A percentile compares a stretch with the other conserved stretches of the same genome.
phyloP scores from a whole-genome alignment of 805 yeast genomes.

The Deakozyma indianensis region DNA sequence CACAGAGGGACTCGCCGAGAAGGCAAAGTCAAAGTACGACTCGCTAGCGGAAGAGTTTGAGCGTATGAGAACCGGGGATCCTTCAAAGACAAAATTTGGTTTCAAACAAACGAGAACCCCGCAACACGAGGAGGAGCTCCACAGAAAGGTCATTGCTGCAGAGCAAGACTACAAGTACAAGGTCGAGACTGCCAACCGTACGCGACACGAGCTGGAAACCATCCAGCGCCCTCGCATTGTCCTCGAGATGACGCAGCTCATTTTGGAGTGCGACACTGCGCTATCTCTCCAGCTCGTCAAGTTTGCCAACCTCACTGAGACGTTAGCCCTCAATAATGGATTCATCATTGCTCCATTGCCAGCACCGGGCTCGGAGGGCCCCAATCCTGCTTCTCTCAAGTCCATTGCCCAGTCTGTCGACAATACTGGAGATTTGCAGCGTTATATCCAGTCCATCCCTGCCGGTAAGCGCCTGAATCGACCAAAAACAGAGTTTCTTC shows the following conservation, averaged over 20 bases:
- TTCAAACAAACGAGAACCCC: conserved; percentile 63
- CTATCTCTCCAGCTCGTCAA: conserved; percentile 77
- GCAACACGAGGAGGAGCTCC: conserved; percentile 84
- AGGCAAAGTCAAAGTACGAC: conserved; percentile 67
- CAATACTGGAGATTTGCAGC: conserved; percentile 69
- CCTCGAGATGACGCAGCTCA: conserved; percentile 55
- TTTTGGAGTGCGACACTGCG: conserved; percentile 82
- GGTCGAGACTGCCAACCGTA: conserved; percentile 56
- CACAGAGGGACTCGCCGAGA: conserved; percentile 70
- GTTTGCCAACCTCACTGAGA: conserved; percentile 78
- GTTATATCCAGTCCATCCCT: conserved; percentile 35
- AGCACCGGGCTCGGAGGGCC: conserved; percentile 21
- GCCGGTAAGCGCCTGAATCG: conserved; percentile 18
- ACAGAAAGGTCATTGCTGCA: conserved; percentile 64
- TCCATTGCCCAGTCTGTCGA: conserved; percentile 63
- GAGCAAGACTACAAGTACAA: conserved; percentile 76
- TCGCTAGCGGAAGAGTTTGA: conserved; percentile 80
- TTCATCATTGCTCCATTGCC: conserved; percentile 65
- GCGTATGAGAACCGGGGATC: conserved; percentile 65
- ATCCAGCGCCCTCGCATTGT: conserved; percentile 68
- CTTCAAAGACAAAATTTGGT: conserved; percentile 65
- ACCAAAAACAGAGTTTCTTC: conserved; percentile 17
- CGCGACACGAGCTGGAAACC: conserved; percentile 58
- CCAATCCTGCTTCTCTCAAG: conserved; percentile 51
- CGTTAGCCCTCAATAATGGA: conserved; percentile 70